Evolutionary conservation across 208 protist species (phyloP).

Genomic region (Leishmania turanica): DNA sequence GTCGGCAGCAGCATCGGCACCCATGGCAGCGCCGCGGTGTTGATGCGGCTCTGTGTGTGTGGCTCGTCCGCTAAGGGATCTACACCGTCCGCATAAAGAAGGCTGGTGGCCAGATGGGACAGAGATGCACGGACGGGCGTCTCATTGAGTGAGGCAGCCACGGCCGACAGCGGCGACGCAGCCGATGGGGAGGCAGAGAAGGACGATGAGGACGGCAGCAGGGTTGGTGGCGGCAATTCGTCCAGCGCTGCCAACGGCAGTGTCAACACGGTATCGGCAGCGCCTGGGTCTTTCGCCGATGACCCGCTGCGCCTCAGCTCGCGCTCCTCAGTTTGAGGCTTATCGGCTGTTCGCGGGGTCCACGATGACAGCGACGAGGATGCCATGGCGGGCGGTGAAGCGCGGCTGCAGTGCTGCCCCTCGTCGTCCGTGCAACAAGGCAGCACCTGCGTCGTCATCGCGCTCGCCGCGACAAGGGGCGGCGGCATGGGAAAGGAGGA

Average conservation of each 20-base stretch:
- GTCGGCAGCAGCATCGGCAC: conserved; percentile 9
- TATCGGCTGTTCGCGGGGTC: not conserved
- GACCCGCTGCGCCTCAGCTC: not conserved
- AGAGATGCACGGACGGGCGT: not conserved
- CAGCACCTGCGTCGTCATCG: conserved; percentile 9
- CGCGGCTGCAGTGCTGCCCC: not conserved
- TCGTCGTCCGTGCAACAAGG: not conserved
- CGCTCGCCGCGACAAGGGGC: not conserved
- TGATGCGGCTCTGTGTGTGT: not conserved
- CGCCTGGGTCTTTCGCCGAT: not conserved
- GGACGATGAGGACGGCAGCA: not conserved
- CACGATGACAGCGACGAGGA: not conserved
- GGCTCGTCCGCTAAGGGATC: not conserved
- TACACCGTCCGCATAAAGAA: conserved; percentile 2
- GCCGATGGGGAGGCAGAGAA: not conserved
- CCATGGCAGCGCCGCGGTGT: conserved; percentile 16
- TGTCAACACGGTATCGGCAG: not conserved
- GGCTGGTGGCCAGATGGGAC: conserved; percentile 8
- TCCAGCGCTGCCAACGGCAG: not conserved
- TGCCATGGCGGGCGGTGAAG: not conserved
- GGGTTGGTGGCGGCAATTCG: not conserved
- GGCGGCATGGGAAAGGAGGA: not conserved
- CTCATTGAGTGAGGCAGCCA: not conserved
- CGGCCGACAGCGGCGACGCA: not conserved
- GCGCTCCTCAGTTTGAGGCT: not conserved